These are phyloP conservation scores for Gastrolobium bilobum DNA, from an alignment of 306 rosid species.

Conservation along the genomic window DNA sequence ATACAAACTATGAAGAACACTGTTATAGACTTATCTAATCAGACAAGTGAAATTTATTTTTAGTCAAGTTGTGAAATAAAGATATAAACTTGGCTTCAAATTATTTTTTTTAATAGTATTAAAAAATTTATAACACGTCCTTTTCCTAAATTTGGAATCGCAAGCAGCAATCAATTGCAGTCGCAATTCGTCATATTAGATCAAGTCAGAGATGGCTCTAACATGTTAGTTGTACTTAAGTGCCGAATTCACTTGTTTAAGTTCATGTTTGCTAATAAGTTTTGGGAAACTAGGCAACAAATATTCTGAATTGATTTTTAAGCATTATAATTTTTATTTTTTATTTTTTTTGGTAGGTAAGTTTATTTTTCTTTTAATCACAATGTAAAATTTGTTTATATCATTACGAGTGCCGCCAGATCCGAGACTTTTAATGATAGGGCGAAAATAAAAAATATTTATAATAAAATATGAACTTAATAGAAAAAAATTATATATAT, in stretches of 20 bases:
- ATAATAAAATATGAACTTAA: too few relatives aligned
- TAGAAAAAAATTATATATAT: too few relatives aligned
- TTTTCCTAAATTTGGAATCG: background rate
- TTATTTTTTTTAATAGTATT: background rate
- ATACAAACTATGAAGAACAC: background rate
- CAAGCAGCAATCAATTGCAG: background rate
- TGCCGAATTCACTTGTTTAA: too few relatives aligned
- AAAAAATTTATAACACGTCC: background rate
- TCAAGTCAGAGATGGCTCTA: background rate
- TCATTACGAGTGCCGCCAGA: background rate
- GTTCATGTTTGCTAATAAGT: background rate
- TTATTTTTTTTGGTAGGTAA: background rate
- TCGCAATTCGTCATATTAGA: background rate
- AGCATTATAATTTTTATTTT: background rate
- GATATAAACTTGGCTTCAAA: background rate
- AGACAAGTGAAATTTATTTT: background rate
- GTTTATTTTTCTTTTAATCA: background rate
- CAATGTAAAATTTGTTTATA: background rate
- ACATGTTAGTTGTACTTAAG: background rate
- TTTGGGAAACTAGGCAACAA: background rate
- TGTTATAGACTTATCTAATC: slow-evolving; percentile 19
- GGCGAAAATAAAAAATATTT: too few relatives aligned
- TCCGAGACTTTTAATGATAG: too few relatives aligned
- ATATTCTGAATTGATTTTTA: background rate
- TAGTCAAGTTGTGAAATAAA: background rate